Evolutionary conservation across 176 grass and related monocot genomes (phyloP), one percentile per base, ranked within the genome.

Genomic region (Triticum monococcum): DNA sequence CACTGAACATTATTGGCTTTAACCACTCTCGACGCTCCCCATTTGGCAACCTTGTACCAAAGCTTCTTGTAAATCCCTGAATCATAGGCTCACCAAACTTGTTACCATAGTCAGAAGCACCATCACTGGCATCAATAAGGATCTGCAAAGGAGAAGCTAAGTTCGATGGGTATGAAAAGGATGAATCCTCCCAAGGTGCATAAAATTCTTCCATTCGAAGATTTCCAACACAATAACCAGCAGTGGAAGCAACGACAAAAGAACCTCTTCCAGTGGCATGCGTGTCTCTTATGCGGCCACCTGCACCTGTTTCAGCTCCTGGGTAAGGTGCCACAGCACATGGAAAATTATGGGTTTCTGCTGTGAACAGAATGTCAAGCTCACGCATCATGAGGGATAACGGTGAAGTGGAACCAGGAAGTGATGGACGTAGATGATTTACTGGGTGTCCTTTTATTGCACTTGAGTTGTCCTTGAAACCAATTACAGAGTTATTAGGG

Each of bases 1-100:
- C 96, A 92, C 93, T 98, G 69, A 98, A 98, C 96, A 98, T 98
- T 78, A 98, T 98, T 37, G 96, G 96, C 68, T 98, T 98, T 67
- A 98, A 64, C 96, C 96, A 98, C 52, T 95, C 96, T 35, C 93
- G 91, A 4, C 96, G 85, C 23, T 83, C 81, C 32, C 81, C 93
- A 74, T 84, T 91, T 63, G 87, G 91, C 71, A 94, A 87, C 62
- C 96, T 95, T 86, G 90, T 93, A 5, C 96, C 96, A 79, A 95
- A 95, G 43, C 25, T 98, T 83, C 96, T 92, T 24, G 86, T 98
- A 64, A 74, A 98, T 26, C 96, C 96, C 73, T 94, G 93, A 91
- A 98, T 98, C 82, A 95, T 13, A 68, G 96, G 93, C 67, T 95
- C 96, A n/a, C 96, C 96, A 81, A 98, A 98, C 75, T 98, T 98